Evolutionary conservation across 2,329 filamentous ascomycete species (phyloP), one percentile per base, ranked within the genome.

Genomic region (Fusarium torulosum): DNA sequence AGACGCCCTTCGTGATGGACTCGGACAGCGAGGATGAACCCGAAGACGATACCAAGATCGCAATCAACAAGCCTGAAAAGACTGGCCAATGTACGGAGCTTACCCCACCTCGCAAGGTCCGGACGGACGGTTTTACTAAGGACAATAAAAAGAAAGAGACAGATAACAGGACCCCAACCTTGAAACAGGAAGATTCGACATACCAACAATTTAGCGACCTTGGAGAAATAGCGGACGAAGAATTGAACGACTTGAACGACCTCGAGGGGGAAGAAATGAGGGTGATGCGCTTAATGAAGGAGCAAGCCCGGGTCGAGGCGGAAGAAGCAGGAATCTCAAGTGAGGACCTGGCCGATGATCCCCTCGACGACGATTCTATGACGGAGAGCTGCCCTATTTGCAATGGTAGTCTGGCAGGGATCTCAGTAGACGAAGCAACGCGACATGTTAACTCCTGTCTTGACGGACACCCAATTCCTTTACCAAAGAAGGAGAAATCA

Each of bases 381-480:
- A 69, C 75, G 10, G 71, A 77, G 46, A 79, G 77, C 41, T 98
- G 94, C 76, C 95, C 95, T 1, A 89, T 98, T 27, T 98, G 96
- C 77, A 87, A 86, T 70, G 82, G 83, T 2, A 88, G 79, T 66
- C 81, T 97, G 33, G 79, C 77, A 17, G 89, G 88, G 0, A 76
- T 90, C 14, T 86, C 82, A 55, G 75, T 79, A 61, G 88, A 94
- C 75, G 87, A 95, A 71, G 91, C 90, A 11, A 91, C 91, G 8
- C 80, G 90, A 3, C 96, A 99, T 77, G 96, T 99, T 68, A 99
- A 99, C 76, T 88, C 90, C 11, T 99, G 96, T 78, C 83, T 99
- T 3, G 96, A 99, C 75, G 93, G 93, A 3, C 91, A 91, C 44
- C 86, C 91, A 7, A 85, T 88, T 43, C 85, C 90, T 3, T 72